Conservation (phyloP, 2,329 filamentous ascomycete genomes). For the Aspergillus ustus region DNA sequence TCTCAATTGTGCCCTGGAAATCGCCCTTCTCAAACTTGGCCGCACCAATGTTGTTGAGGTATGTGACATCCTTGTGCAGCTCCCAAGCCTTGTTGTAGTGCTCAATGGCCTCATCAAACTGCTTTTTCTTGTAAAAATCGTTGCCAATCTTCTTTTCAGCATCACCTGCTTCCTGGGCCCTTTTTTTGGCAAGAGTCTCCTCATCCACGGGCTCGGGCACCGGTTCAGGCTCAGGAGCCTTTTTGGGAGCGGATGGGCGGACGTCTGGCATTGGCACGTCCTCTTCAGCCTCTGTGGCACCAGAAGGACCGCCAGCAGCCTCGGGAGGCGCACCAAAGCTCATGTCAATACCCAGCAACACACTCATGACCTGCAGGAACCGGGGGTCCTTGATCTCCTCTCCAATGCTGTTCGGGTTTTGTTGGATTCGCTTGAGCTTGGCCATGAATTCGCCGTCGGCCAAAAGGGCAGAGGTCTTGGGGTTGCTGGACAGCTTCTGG, state of each 20-base stretch:
- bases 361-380: constrained; percentile 92
- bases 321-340: constrained; percentile 63
- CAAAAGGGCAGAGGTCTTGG: constrained; percentile 84
- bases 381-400: constrained; percentile 86
- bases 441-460: constrained; percentile 86
- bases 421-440: constrained; percentile 80
- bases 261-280: constrained; percentile 80
- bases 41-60: constrained; percentile 93
- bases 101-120: constrained; percentile 91
- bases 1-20: constrained; percentile 82
- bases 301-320: constrained; percentile 45
- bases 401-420: constrained; percentile 78
- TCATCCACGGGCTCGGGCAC: constrained; percentile 76
- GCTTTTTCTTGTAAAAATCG: constrained; percentile 96
- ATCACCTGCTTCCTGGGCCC: constrained; percentile 90
- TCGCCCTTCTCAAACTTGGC: constrained; percentile 97
- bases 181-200: constrained; percentile 79
- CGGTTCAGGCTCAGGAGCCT: constrained; percentile 64
- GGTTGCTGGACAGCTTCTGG: constrained; percentile 89
- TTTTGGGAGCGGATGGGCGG: constrained; percentile 57
- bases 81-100: constrained; percentile 98
- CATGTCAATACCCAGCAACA: constrained; percentile 93
- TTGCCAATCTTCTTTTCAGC: constrained; percentile 94
- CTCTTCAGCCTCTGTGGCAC: constrained; percentile 62
- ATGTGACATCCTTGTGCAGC: constrained; percentile 91